Evolutionary conservation across 192 early-diverging fungal species (phyloP), one percentile per base, ranked within the genome.

Genomic region (Rhizophagus clarus): DNA sequence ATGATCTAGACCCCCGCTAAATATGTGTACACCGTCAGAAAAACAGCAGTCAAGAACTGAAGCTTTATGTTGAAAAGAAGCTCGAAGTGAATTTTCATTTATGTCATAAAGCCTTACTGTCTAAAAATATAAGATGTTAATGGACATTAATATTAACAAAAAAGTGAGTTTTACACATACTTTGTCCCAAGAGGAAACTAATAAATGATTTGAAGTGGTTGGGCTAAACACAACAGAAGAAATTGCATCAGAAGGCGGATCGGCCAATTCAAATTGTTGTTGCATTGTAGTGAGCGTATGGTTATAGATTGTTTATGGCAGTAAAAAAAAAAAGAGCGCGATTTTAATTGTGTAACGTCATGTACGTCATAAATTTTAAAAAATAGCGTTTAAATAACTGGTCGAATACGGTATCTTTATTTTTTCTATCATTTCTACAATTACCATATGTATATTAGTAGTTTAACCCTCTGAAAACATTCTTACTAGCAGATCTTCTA

Each of bases 181-280:
- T 85, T 92, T 91, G 82, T 99, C 97, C 98, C 98, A 99, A 56
- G 94, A 95, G 22, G 94, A 91, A 22, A 90, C 94, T 42, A 96
- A 88, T 26, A 99, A 87, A 17, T 91, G 82, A 26, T 82, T 82
- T 26, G 90, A 87, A 49, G 93, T 89, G 11, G 84, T 83, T n/a
- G 91, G 90, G 78, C 89, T 85, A 81, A 97, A 99, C 1, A 77
- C 83, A 2, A 99, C 80, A 12, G 84, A 80, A 5, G 95, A 93
- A 77, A 99, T 96, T 17, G 93, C 96, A 85, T 98, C 97, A 20
- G 82, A 85, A 37, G 97, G 97, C 20, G 96, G 91, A 75, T 94
- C 90, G 76, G 80, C 76, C 28, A 98, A 88, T 86, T 97, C 93
- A 80, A 88, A 92, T 56, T 69, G 68, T 56, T 56, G 51, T 22